phyloP scores from a whole-genome alignment of 2,329 filamentous ascomycete genomes.

The Rosellinia necatrix region DNA sequence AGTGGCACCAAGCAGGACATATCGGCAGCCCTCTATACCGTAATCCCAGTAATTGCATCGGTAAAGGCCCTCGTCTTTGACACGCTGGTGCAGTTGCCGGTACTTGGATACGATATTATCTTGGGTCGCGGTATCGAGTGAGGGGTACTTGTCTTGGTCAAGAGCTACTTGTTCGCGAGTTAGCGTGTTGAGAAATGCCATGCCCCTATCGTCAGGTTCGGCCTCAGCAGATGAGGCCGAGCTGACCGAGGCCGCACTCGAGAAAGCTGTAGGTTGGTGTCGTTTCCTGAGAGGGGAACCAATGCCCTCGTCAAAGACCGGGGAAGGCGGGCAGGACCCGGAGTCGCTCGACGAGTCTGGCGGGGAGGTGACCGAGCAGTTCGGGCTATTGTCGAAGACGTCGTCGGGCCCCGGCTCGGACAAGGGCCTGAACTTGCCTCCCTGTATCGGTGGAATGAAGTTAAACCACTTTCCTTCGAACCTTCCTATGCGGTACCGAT shows the following conservation, averaged over 20 bases:
- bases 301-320: constrained; percentile 55
- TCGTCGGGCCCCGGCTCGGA: constrained; percentile 46
- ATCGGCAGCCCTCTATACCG: constrained; percentile 73
- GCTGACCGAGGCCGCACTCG: constrained; percentile 57
- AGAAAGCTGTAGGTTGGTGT: constrained; percentile 26
- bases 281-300: constrained; percentile 42
- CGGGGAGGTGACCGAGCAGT: constrained; percentile 36
- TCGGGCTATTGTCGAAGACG: constrained; percentile 44
- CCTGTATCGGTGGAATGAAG: constrained; percentile 89
- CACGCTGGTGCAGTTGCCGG: constrained; percentile 71
- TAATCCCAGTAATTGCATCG: constrained; percentile 85
- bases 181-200: constrained; percentile 71
- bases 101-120: constrained; percentile 79
- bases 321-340: constrained; percentile 58
- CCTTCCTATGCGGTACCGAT: constrained; percentile 79
- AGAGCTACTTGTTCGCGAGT: constrained; percentile 76
- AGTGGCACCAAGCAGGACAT: constrained; percentile 66
- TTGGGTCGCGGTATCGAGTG: constrained; percentile 75
- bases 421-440: constrained; percentile 70
- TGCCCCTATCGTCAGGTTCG: constrained; percentile 53
- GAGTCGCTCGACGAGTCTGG: constrained; percentile 52
- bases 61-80: constrained; percentile 78
- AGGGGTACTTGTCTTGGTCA: constrained; percentile 80
- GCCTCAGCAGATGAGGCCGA: constrained; percentile 60
- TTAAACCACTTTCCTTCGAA: constrained; percentile 84